A percentile compares a stretch with the other conserved stretches of the same genome.
These are phyloP conservation scores for Rubia yunnanensis DNA, from an alignment of 257 asterid genomes.

Conservation along the genomic window DNA sequence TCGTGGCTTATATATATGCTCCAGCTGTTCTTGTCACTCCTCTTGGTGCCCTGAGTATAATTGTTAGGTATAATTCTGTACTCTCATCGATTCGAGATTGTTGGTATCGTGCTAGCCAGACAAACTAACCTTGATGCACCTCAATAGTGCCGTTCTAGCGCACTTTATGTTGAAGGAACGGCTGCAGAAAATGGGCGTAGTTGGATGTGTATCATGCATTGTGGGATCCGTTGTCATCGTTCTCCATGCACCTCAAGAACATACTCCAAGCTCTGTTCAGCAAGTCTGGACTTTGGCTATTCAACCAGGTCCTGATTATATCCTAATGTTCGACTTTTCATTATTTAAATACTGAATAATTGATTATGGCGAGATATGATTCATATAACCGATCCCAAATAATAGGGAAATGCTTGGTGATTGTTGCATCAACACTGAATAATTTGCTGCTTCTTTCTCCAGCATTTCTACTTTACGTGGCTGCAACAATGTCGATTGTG, in stretches of 20 bases:
- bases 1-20: conserved; percentile 82
- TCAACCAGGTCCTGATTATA: conserved; percentile 29
- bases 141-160: conserved; percentile 35
- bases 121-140: conserved; percentile 28
- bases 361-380: neutral
- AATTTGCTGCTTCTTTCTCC: conserved; percentile 13
- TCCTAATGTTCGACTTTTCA: neutral
- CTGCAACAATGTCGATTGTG: conserved; percentile 29
- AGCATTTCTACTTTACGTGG: conserved; percentile 33
- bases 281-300: conserved; percentile 41
- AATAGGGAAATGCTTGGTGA: no score
- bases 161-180: conserved; percentile 39
- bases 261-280: conserved; percentile 32
- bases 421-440: neutral
- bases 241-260: conserved; percentile 42
- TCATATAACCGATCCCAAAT: no score
- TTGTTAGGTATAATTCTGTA: conserved; percentile 48
- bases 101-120: conserved; percentile 11
- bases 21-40: conserved; percentile 97
- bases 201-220: conserved; percentile 37
- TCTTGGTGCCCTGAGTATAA: conserved; percentile 83
- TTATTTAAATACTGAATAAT: conserved; percentile 1
- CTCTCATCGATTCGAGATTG: conserved; percentile 7
- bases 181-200: conserved; percentile 25
- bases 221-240: conserved; percentile 40